Evolutionary conservation across 768 basidiomycete genomes (phyloP).

Genomic region (Russula compacta): DNA sequence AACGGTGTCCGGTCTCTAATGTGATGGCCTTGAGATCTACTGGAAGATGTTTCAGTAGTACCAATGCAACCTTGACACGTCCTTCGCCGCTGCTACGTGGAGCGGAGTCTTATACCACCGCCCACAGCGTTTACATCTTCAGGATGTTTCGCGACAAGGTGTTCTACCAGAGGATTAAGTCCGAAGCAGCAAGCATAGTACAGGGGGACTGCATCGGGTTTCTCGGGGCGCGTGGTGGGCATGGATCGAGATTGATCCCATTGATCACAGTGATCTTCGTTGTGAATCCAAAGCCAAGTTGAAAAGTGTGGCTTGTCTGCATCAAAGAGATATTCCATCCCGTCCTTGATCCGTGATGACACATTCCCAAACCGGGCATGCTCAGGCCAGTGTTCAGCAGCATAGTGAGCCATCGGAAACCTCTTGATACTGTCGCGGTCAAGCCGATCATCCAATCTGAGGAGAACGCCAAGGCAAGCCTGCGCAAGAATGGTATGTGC

Average conservation of each 20-base stretch:
- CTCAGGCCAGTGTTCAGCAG: background rate
- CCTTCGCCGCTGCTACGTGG: background rate
- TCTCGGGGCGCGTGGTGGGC: background rate
- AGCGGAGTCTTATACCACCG: background rate
- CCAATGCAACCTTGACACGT: background rate
- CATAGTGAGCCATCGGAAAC: background rate
- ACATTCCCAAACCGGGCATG: background rate
- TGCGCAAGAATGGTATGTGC: background rate
- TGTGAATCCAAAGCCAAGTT: background rate
- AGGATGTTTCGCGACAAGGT: background rate
- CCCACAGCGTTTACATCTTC: background rate
- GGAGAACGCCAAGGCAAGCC: background rate
- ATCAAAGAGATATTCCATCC: background rate
- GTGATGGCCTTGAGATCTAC: no score
- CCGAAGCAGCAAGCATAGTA: background rate
- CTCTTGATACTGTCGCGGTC: background rate
- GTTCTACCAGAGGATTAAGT: background rate
- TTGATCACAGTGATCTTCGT: background rate
- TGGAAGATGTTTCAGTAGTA: background rate
- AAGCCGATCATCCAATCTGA: background rate
- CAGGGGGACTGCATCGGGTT: background rate
- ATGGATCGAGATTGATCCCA: no score
- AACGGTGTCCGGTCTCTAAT: background rate
- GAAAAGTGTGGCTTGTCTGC: background rate
- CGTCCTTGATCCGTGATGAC: background rate